Evolutionary conservation across 192 early-diverging fungal species (phyloP).

Genomic region (Haplosporangium gracile): DNA sequence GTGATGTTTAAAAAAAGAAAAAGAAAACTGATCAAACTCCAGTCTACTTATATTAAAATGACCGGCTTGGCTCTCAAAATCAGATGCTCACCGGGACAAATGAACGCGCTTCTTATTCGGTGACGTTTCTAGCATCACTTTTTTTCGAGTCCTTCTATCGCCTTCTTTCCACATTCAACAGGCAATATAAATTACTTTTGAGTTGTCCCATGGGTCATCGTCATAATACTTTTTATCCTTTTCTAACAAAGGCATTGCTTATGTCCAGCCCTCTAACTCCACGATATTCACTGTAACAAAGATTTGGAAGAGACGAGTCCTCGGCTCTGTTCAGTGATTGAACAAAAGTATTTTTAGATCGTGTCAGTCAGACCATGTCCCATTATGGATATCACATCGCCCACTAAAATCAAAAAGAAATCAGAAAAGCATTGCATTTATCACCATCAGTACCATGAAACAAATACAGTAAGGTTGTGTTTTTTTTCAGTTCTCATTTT

Average conservation of each 20-base stretch:
- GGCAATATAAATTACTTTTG: too few species aligned
- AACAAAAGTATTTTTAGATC: neutral
- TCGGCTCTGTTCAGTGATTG: neutral
- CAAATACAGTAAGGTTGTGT: too few species aligned
- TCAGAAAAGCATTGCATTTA: neutral
- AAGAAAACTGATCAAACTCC: neutral
- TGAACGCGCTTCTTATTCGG: conserved; percentile 5
- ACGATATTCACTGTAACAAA: neutral
- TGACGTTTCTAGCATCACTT: conserved; percentile 13
- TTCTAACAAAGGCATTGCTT: neutral
- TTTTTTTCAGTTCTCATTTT: neutral
- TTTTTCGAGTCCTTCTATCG: neutral
- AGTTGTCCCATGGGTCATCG: neutral
- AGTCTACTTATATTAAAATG: conserved; percentile 7
- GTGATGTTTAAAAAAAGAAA: conserved; percentile 17
- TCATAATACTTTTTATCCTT: neutral
- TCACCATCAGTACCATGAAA: neutral
- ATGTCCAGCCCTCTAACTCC: neutral
- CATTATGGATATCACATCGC: neutral
- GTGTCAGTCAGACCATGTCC: neutral
- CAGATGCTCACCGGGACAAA: conserved; percentile 3
- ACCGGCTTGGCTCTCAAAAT: neutral
- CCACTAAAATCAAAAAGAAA: neutral
- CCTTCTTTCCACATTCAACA: neutral
- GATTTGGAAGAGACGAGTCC: neutral